Base-by-base conservation (phyloP, 352 stramenopile species). In the Pythium rhizo-oryzae region DNA sequence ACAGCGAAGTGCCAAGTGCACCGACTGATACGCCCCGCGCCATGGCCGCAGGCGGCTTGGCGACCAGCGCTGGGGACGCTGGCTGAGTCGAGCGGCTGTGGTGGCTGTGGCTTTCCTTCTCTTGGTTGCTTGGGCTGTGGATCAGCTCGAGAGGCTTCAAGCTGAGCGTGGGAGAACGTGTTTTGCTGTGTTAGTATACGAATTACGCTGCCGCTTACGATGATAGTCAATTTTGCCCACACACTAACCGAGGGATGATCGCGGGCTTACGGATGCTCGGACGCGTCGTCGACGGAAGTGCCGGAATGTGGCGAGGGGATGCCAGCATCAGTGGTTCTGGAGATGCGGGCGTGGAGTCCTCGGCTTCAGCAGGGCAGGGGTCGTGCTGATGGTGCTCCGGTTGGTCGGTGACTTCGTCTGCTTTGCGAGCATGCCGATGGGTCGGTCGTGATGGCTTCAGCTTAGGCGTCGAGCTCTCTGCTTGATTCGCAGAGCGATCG, bases 111-210 rank as follows among this genome's bases (percentile, higher is more conserved):
- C 50, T 54, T 25, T 70, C 49, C 25, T 43, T 57, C 21, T 62
- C 52, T 23, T 63, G 44, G n/a, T 74, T 74, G 19, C 62, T 60
- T 35, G 60, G 37, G 24, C 28, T 70, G 24, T 59, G 67, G 25
- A 62, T 66, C 33, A 74, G 23, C 18, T 78, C 73, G 24, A 87
- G 67, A 1, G 77, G 58, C 21, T 82, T 82, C n/a, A 87, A 59
- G 54, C 78, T 88, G 49, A 33, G 18, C 6, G 52, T n/a, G 18
- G 8, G 50, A 50, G 19, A 59, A n/a, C n/a, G n/a, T n/a, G n/a
- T n/a, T n/a, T n/a, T n/a, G n/a, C n/a, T n/a, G n/a, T n/a, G n/a
- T n/a, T n/a, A n/a, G n/a, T n/a, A n/a, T n/a, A n/a, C n/a, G n/a
- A n/a, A n/a, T n/a, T n/a, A n/a, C n/a, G n/a, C n/a, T n/a, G n/a